Percentiles rank a stretch among this genome's conserved stretches.
Evolutionary conservation across 495 filamentous ascomycete species (phyloP).

Genomic region (Penicillium coprophilum): DNA sequence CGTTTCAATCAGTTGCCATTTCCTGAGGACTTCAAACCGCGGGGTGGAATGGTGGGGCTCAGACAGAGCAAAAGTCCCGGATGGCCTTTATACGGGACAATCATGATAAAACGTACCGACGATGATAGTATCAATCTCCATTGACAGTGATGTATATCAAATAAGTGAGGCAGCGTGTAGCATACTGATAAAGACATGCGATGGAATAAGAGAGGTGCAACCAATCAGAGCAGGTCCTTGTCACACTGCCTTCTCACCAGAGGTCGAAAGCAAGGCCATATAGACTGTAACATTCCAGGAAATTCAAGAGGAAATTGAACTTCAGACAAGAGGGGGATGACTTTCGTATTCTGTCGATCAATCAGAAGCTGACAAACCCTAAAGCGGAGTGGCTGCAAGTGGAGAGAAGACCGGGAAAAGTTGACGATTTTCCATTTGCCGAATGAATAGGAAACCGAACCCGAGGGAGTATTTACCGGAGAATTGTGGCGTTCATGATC

Average conservation of each 20-base stretch:
- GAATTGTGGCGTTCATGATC: background rate
- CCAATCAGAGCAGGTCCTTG: slow-evolving; percentile 4
- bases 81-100: background rate
- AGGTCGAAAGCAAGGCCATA: slow-evolving; percentile 26
- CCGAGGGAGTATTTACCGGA: background rate
- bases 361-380: slow-evolving; percentile 31
- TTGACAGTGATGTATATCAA: slow-evolving; percentile 35
- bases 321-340: slow-evolving; percentile 12
- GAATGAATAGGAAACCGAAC: background rate
- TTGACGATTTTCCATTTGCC: slow-evolving; percentile 9
- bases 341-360: slow-evolving; percentile 18
- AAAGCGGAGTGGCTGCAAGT: slow-evolving; percentile 1
- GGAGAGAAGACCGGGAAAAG: slow-evolving; percentile 13
- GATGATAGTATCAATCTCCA: slow-evolving; percentile 50
- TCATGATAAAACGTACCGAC: slow-evolving; percentile 39
- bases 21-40: background rate
- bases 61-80: slow-evolving; percentile 11
- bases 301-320: slow-evolving; percentile 2
- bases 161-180: slow-evolving; percentile 32
- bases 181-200: slow-evolving; percentile 37
- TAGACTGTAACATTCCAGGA: slow-evolving; percentile 17
- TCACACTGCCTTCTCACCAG: slow-evolving; percentile 25
- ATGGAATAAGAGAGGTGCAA: background rate
- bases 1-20: slow-evolving; percentile 5
- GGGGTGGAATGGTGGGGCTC: slow-evolving; percentile 13